Conservation (phyloP, 768 basidiomycete genomes). For the Podaxis pistillaris region DNA sequence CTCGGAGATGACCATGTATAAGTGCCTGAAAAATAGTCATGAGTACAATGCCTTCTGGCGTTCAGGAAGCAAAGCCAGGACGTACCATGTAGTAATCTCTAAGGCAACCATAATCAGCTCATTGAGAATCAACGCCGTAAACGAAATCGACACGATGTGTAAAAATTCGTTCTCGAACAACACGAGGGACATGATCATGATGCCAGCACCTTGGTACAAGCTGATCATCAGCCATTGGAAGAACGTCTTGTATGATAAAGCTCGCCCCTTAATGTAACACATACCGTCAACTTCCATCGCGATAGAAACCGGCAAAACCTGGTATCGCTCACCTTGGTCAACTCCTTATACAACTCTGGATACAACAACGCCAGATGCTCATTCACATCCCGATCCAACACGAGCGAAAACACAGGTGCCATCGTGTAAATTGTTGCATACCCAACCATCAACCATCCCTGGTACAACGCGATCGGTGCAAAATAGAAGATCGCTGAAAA, state of each 20-base stretch:
- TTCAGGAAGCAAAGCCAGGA: constrained; percentile 2
- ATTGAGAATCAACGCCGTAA: constrained; percentile 92
- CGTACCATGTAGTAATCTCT: constrained; percentile 95
- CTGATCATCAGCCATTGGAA: constrained; percentile 98
- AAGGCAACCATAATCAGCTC: constrained; percentile 99
- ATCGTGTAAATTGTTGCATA: constrained; percentile 97
- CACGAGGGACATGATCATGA: constrained; percentile 97
- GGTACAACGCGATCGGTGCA: constrained; percentile 95
- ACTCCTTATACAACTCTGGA: constrained; percentile 96
- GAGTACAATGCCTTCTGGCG: not conserved
- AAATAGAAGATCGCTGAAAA: constrained; percentile 93
- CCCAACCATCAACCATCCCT: constrained; percentile 97
- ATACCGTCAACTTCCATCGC: not conserved
- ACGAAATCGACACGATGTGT: constrained; percentile 98
- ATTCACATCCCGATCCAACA: constrained; percentile 92
- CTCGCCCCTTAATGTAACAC: constrained; percentile 65
- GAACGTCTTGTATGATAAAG: constrained; percentile 96
- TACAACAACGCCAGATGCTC: constrained; percentile 94
- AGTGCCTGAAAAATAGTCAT: constrained; percentile 57
- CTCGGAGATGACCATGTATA: constrained; percentile 93
- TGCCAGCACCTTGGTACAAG: constrained; percentile 97
- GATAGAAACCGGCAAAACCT: constrained; percentile 5
- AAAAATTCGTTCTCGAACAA: constrained; percentile 97
- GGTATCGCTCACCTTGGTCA: constrained; percentile 73
- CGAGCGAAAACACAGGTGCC: constrained; percentile 97